These are phyloP conservation scores for Scheffersomyces cryptocercus DNA, from an alignment of 1,139 yeast genomes.

Conservation along the genomic window DNA sequence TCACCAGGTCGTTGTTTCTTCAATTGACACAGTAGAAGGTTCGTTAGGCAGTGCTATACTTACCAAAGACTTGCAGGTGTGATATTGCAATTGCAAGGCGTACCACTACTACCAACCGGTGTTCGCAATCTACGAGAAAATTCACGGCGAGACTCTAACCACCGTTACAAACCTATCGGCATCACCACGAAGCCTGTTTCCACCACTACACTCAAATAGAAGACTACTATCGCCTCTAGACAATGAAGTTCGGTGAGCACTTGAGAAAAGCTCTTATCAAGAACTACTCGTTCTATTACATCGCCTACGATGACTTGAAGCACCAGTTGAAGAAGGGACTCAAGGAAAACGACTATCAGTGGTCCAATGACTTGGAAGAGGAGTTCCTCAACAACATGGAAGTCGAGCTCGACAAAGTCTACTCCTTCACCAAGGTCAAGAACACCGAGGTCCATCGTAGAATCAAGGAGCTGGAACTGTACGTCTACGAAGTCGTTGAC, in stretches of 20 bases:
- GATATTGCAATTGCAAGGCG: too few relatives aligned
- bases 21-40: too few relatives aligned
- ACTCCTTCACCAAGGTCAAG: slow-evolving; percentile 84
- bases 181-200: too few relatives aligned
- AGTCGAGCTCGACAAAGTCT: slow-evolving; percentile 85
- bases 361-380: slow-evolving; percentile 82
- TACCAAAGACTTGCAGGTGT: too few relatives aligned
- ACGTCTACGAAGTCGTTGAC: slow-evolving; percentile 65
- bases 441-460: slow-evolving; percentile 81
- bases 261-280: slow-evolving; percentile 70
- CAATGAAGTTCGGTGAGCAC: slow-evolving; percentile 79
- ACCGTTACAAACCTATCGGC: too few relatives aligned
- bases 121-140: too few relatives aligned
- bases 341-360: slow-evolving; percentile 50
- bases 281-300: slow-evolving; percentile 87
- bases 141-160: too few relatives aligned
- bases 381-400: slow-evolving; percentile 74
- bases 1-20: too few relatives aligned
- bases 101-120: too few relatives aligned
- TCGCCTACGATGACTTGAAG: slow-evolving; percentile 87
- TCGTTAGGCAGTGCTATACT: too few relatives aligned
- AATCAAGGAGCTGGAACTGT: slow-evolving; percentile 74
- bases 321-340: slow-evolving; percentile 72
- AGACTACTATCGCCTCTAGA: neutral
- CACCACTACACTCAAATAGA: too few relatives aligned